Conservation (phyloP, 2,329 filamentous ascomycete species). For the Stemphylium lycopersici region DNA sequence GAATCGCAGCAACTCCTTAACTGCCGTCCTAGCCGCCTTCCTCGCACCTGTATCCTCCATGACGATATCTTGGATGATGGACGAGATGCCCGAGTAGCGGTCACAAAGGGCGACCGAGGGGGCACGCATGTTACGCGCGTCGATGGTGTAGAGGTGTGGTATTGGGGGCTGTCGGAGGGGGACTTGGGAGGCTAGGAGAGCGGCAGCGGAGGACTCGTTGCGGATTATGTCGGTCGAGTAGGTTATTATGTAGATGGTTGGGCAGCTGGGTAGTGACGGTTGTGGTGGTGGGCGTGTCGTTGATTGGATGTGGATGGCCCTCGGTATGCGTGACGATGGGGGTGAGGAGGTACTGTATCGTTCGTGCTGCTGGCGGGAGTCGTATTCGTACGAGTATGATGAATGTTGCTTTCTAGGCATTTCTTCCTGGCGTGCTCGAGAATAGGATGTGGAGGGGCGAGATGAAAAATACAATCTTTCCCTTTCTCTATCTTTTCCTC, state of each 20-base stretch:
- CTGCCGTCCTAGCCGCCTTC: slow-evolving; percentile 15
- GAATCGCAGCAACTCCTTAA: slow-evolving; percentile 19
- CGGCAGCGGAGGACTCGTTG: not conserved
- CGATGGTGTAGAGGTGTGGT: slow-evolving; percentile 35
- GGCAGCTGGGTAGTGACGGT: not conserved
- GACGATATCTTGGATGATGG: slow-evolving; percentile 28
- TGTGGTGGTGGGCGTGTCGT: not conserved
- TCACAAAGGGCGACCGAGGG: slow-evolving; percentile 23
- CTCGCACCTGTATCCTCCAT: slow-evolving; percentile 25
- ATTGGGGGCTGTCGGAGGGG: slow-evolving; percentile 16
- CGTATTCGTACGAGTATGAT: not conserved
- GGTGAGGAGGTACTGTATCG: not conserved
- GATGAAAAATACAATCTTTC: not conserved
- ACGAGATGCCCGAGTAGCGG: slow-evolving; percentile 31
- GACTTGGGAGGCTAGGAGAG: slow-evolving; percentile 21
- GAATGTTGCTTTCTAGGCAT: not conserved
- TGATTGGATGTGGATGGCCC: too few relatives aligned
- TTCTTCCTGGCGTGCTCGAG: not conserved
- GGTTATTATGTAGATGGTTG: slow-evolving; percentile 35
- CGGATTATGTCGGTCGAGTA: slow-evolving; percentile 21
- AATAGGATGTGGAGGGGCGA: not conserved
- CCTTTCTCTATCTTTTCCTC: not conserved
- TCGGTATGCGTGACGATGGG: not conserved
- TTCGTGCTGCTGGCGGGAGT: not conserved
- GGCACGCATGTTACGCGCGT: slow-evolving; percentile 18